phyloP scores from a whole-genome alignment of 1,284 basidiomycete species.

The Malassezia arunalokei region DNA sequence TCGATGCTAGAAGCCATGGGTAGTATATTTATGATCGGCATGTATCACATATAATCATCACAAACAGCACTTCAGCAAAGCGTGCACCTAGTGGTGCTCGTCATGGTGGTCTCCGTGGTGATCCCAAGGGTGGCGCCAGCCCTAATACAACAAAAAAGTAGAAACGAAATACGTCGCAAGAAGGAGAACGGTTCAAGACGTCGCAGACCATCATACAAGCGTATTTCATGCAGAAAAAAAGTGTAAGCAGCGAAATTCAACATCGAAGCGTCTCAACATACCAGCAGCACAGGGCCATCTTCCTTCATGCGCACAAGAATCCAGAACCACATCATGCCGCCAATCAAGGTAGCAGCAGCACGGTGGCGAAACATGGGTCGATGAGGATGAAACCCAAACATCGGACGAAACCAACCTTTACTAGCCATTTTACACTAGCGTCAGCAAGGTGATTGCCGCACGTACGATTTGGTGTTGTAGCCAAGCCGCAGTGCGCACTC shows the following conservation, averaged over 20 bases:
- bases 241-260: neutral
- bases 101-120: constrained; percentile 30
- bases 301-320: constrained; percentile 44
- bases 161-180: neutral
- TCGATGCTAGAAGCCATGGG: too few relatives aligned
- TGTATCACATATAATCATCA: too few relatives aligned
- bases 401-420: constrained; percentile 33
- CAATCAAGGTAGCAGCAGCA: constrained; percentile 35
- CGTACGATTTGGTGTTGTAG: neutral
- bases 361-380: constrained; percentile 37
- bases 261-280: constrained; percentile 9
- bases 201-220: too few relatives aligned
- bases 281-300: constrained; percentile 42
- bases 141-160: constrained; percentile 16
- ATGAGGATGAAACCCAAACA: constrained; percentile 38
- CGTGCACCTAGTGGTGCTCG: constrained; percentile 2
- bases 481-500: neutral
- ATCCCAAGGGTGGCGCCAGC: constrained; percentile 40
- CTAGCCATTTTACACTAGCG: constrained; percentile 4
- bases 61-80: too few relatives aligned
- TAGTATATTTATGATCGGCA: too few relatives aligned
- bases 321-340: constrained; percentile 46
- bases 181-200: neutral
- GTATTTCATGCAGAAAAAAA: neutral
- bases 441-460: neutral